Conservation (phyloP, 176 grass and related monocot species). For the Musa troglodytarum region DNA sequence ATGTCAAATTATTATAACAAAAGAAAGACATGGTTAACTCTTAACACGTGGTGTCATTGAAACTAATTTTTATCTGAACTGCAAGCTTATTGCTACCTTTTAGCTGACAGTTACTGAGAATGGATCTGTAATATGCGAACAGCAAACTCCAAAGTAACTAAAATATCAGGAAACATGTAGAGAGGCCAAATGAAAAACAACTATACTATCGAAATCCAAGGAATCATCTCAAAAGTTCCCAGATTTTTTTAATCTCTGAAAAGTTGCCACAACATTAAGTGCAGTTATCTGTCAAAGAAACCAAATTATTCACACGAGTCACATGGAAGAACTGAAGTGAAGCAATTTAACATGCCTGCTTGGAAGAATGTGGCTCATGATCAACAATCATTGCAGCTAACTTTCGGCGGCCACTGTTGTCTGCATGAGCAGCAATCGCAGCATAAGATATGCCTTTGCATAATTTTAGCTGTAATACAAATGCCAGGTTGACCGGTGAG, state of each 20-base stretch:
- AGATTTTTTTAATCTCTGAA: background rate
- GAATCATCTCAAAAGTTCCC: background rate
- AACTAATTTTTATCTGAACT: too few relatives aligned
- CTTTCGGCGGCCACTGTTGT: slow-evolving; percentile 65
- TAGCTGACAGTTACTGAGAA: background rate
- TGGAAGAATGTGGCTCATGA: slow-evolving; percentile 78
- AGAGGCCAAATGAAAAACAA: background rate
- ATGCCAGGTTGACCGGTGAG: slow-evolving; percentile 23
- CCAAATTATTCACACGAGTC: background rate
- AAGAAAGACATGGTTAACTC: too few relatives aligned
- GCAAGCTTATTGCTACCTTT: background rate
- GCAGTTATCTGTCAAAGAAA: background rate
- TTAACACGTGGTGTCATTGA: too few relatives aligned
- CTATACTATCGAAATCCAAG: background rate
- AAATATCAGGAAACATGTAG: background rate
- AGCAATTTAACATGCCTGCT: slow-evolving; percentile 55
- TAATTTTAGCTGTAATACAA: slow-evolving; percentile 65
- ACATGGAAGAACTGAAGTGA: background rate
- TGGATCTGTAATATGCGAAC: background rate
- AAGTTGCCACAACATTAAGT: background rate
- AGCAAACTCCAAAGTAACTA: background rate
- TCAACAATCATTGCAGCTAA: slow-evolving; percentile 88
- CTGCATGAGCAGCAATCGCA: slow-evolving; percentile 93
- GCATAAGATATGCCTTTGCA: slow-evolving; percentile 99
- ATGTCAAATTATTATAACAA: too few relatives aligned